Conservation (phyloP, 148 eudicot species). For the Amaranthus palmeri region DNA sequence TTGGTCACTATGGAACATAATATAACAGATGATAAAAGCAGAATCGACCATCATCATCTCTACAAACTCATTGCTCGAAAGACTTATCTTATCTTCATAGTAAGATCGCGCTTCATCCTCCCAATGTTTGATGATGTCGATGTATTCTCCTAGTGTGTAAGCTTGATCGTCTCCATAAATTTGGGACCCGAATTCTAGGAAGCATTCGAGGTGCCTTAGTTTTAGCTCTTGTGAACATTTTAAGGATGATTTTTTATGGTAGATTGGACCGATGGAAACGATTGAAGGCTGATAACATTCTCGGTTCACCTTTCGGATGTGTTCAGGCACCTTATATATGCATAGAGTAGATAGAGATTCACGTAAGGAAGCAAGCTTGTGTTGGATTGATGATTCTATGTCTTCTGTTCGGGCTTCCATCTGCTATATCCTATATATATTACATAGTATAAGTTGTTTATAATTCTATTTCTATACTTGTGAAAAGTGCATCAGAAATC, state of each 20-base stretch:
- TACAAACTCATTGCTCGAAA: background rate
- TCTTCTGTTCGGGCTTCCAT: background rate
- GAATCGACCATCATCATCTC: constrained; percentile 16
- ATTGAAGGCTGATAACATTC: background rate
- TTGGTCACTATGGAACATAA: background rate
- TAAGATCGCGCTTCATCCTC: background rate
- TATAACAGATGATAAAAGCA: constrained; percentile 13
- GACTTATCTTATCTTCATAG: constrained; percentile 13
- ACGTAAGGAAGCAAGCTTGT: background rate
- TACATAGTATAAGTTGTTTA: too few species aligned
- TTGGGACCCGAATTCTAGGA: background rate
- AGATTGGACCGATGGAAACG: constrained; percentile 1
- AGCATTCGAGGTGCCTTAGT: background rate
- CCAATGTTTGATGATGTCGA: background rate
- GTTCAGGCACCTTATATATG: background rate
- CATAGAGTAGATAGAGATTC: background rate
- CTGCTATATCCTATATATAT: too few species aligned
- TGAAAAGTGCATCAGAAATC: too few species aligned
- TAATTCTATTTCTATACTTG: too few species aligned
- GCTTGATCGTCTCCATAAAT: background rate
- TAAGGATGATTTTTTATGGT: background rate
- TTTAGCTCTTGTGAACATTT: background rate
- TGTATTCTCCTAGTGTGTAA: background rate
- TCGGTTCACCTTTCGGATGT: background rate
- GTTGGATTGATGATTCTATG: background rate